Base-by-base conservation (phyloP, 2,329 filamentous ascomycete species). In the Sporothrix variecibatus region DNA sequence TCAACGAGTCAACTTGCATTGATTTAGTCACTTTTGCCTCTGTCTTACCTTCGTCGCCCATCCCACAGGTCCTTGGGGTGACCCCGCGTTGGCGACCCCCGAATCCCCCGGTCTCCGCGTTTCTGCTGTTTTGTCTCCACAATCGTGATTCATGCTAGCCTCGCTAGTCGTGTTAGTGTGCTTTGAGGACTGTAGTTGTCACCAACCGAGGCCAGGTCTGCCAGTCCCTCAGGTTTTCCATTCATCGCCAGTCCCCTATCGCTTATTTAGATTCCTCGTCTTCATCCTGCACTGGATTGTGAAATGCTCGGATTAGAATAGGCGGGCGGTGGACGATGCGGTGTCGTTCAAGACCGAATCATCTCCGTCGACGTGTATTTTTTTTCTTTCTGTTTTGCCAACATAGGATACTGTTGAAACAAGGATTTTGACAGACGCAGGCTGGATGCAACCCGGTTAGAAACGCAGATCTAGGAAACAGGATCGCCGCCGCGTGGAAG, bases 61-160 rank as follows among this genome's bases (percentile, higher is more conserved):
- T 43, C 40, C 12, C 40, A 43, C 12, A 11, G 4, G 2, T 43
- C 40, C 53, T 28, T 23, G 23, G 23, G 9, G 53, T 28, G 26
- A 58, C 53, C 51, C 53, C 53, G 53, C 49, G 49, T 23, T 43
- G 40, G 4, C 40, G 4, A 43, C 9, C 40, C 40, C 40, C 40
- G 40, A 43, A 8, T 5, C 23, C 20, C 49, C 53, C 53, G 11
- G 15, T 31, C 56, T 62, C 56, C 58, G 58, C 58, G 58, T 62
- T 62, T 53, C 11, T 2, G 20, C 23, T 1, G 7, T 9, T 51
- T 34, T 62, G 58, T 62, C 58, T 62, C 58, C 58, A 12, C 58
- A 62, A 38, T 62, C 56, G 58, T 62, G 58, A 62, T 62, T 62
- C 58, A 62, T 62, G 58, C 28, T 62, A 34, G 58, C 28, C 17